Percentiles rank a stretch among this genome's conserved stretches.
Evolutionary conservation across 139 green algal species (phyloP).

Genomic region (Tetradesmus obliquus): DNA sequence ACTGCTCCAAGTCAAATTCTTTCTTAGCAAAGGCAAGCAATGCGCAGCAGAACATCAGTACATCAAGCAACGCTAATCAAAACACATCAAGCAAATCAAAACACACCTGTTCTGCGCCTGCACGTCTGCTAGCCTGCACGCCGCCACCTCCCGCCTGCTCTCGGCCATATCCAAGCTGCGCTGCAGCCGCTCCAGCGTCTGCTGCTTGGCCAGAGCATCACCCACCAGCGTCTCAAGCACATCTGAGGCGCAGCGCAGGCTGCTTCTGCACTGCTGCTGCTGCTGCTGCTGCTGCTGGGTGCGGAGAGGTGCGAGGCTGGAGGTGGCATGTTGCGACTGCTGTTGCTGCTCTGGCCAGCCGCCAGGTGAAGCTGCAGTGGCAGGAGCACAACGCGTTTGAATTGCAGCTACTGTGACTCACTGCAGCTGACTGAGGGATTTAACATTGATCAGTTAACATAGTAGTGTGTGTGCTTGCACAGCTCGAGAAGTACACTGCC

Average conservation of each 20-base stretch:
- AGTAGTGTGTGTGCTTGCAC: not conserved
- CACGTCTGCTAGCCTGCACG: slow-evolving; percentile 51
- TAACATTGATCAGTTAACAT: no score
- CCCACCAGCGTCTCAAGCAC: slow-evolving; percentile 46
- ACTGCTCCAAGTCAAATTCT: not conserved
- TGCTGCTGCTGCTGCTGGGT: not conserved
- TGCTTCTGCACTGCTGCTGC: not conserved
- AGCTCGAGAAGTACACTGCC: not conserved
- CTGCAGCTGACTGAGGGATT: not conserved
- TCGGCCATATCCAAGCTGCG: slow-evolving; percentile 46
- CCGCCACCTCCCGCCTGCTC: slow-evolving; percentile 45
- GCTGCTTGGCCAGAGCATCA: slow-evolving; percentile 57
- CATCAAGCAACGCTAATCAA: not conserved
- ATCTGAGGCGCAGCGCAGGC: not conserved
- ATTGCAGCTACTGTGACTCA: not conserved
- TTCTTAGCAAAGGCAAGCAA: not conserved
- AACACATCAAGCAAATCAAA: not conserved
- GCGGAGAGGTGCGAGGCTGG: not conserved
- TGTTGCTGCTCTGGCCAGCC: not conserved
- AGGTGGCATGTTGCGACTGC: not conserved
- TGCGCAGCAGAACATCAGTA: not conserved
- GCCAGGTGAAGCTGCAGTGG: not conserved
- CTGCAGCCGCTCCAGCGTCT: slow-evolving; percentile 53
- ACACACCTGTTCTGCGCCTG: slow-evolving; percentile 24
- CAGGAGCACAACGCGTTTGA: not conserved